phyloP scores from a whole-genome alignment of 768 basidiomycete species.

The Pulveroboletus ravenelii region DNA sequence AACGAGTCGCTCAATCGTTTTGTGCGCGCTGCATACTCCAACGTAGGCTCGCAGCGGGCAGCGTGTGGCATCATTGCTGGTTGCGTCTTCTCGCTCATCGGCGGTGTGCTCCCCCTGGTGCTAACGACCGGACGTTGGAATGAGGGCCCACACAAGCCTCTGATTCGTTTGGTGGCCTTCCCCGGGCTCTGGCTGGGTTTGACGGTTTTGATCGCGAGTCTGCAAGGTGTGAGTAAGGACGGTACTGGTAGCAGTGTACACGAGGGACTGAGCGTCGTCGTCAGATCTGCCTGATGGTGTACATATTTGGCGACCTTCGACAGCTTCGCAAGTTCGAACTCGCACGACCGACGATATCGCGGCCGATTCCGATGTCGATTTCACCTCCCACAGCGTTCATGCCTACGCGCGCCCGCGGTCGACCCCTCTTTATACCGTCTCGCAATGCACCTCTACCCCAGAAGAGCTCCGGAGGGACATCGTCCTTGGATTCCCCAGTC shows the following conservation, averaged over 20 bases:
- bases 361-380: constrained; percentile 26
- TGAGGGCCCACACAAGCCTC: constrained; percentile 34
- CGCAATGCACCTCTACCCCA: constrained; percentile 3
- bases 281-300: constrained; percentile 64
- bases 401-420: neutral
- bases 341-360: constrained; percentile 60
- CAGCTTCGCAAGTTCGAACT: constrained; percentile 78
- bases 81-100: constrained; percentile 42
- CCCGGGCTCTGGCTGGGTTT: constrained; percentile 72
- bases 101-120: constrained; percentile 48
- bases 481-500: constrained; percentile 12
- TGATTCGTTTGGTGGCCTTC: constrained; percentile 55
- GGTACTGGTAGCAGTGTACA: neutral
- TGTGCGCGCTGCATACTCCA: constrained; percentile 60
- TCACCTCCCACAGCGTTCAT: constrained; percentile 11
- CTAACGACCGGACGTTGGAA: constrained; percentile 40
- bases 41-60: constrained; percentile 65
- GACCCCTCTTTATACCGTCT: constrained; percentile 6
- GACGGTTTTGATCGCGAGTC: constrained; percentile 53
- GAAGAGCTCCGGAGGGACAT: neutral
- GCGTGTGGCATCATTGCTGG: constrained; percentile 68
- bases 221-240: constrained; percentile 52
- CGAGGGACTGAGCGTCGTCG: constrained; percentile 3
- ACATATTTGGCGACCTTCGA: constrained; percentile 73
- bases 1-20: constrained; percentile 62